Percentiles rank a stretch among this genome's conserved stretches.
phyloP scores from a whole-genome alignment of 306 rosid genomes.

The Pyrus pyrifolia region DNA sequence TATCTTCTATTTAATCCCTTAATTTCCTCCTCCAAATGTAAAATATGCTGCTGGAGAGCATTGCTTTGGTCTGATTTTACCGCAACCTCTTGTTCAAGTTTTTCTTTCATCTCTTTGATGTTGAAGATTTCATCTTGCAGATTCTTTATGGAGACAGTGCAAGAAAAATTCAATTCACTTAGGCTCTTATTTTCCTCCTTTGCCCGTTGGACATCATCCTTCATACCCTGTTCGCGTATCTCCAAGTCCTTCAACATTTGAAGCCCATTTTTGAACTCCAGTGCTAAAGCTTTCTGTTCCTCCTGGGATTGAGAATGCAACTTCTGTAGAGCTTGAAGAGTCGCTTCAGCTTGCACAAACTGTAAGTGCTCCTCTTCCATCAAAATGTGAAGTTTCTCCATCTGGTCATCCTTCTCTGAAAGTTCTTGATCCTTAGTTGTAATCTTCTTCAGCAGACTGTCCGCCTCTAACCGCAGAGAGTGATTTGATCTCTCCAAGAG shows the following conservation, averaged over 20 bases:
- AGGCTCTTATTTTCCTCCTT: constrained; percentile 70
- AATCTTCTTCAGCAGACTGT: constrained; percentile 61
- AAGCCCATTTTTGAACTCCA: constrained; percentile 78
- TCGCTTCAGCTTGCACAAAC: constrained; percentile 69
- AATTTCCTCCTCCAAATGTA: constrained; percentile 60
- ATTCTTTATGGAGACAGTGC: constrained; percentile 37
- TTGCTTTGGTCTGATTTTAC: constrained; percentile 60
- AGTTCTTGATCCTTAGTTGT: constrained; percentile 69
- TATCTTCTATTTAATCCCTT: constrained; percentile 52
- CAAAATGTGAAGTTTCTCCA: constrained; percentile 60
- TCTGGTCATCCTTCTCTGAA: constrained; percentile 55
- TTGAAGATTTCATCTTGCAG: constrained; percentile 62
- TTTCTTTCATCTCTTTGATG: constrained; percentile 82
- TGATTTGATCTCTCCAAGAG: constrained; percentile 61
- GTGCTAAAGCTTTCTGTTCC: constrained; percentile 75
- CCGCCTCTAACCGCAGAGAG: constrained; percentile 63
- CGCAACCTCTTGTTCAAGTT: constrained; percentile 62
- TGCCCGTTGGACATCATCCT: constrained; percentile 57
- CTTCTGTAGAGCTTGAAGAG: constrained; percentile 64
- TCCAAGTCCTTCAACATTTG: constrained; percentile 71
- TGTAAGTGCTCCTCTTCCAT: constrained; percentile 69
- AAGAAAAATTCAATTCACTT: constrained; percentile 46
- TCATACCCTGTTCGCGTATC: constrained; percentile 54
- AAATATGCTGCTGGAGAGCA: constrained; percentile 52
- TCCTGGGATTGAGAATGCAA: constrained; percentile 71